Evolutionary conservation across 2,329 filamentous ascomycete genomes (phyloP).

Genomic region (Xylariaceae sp.): DNA sequence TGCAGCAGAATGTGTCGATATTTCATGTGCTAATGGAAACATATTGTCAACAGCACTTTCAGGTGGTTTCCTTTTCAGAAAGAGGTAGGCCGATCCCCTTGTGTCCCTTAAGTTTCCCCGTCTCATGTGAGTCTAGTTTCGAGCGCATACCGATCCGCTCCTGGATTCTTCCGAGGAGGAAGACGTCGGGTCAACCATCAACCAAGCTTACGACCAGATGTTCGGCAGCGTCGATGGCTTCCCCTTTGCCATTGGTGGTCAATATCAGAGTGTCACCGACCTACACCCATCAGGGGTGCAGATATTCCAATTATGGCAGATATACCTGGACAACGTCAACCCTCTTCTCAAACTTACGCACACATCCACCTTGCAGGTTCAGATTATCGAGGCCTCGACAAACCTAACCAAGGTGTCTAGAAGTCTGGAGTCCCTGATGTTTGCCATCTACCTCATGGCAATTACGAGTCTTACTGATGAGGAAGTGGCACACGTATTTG

Average conservation of each 20-base stretch:
- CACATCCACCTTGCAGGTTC: conserved; percentile 59
- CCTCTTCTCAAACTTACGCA: conserved; percentile 66
- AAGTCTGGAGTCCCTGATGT: conserved; percentile 63
- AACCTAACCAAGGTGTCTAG: conserved; percentile 51
- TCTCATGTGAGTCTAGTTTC: conserved; percentile 41
- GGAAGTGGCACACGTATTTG: conserved; percentile 49
- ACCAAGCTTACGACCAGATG: conserved; percentile 57
- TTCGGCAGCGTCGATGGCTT: conserved; percentile 54
- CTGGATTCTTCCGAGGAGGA: conserved; percentile 55
- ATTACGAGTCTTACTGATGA: conserved; percentile 55
- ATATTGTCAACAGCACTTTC: conserved; percentile 31
- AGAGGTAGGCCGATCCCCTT: conserved; percentile 40
- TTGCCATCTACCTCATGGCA: conserved; percentile 59
- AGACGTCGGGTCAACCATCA: conserved; percentile 50
- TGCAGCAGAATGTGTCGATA: background rate
- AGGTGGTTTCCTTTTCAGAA: conserved; percentile 51
- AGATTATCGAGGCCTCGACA: conserved; percentile 58
- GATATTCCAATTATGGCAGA: conserved; percentile 64
- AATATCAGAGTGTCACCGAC: conserved; percentile 41
- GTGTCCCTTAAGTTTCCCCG: background rate
- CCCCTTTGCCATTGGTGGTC: conserved; percentile 51
- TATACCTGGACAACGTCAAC: conserved; percentile 66
- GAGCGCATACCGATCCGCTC: conserved; percentile 45
- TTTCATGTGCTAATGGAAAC: conserved; percentile 17
- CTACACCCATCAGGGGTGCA: conserved; percentile 54